Base-by-base conservation (phyloP, 2,329 filamentous ascomycete genomes). In the Paraphoma sp. region DNA sequence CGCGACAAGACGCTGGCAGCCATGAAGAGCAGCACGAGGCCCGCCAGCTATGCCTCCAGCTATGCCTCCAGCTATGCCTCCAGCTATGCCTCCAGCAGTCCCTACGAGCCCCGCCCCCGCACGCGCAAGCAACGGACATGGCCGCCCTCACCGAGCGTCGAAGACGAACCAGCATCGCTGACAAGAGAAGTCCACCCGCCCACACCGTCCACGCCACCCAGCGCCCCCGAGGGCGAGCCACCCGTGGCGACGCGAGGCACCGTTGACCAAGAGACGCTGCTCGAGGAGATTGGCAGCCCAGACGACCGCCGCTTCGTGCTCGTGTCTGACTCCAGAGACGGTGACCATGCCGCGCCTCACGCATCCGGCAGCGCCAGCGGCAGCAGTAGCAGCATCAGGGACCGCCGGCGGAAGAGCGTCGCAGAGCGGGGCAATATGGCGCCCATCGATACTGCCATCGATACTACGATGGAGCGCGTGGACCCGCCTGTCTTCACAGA, bases 281-380 rank as follows among this genome's bases (percentile, higher is more conserved):
- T 93, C 23, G 77, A 89, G 53, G 86, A 89, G 53, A 84, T 90
- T 12, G 74, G 79, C 45, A 72, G 71, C 36, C 72, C 74, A 53
- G 81, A 83, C 4, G 89, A 92, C 70, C 83, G 86, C 38, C 84
- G 88, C 40, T 91, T 89, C 64, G 86, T 90, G 8, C 76, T 89
- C 38, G 76, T 89, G 14, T 67, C 72, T 1, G 71, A 72, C 18
- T 40, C 76, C 76, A 57, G 53, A 16, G 49, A 56, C 40, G 57
- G 10, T 8, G 23, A 23, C 23, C 23, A 23, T 23, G 23, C 5
- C 23, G 3, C 14, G 40, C n/a, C 16, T n/a, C 16, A 42, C 4
- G 16, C 40, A 10, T 16, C 49, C 17, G 5, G 23, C 23, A n/a
- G n/a, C n/a, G n/a, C n/a, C n/a, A n/a, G n/a, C n/a, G n/a, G n/a